These are phyloP conservation scores for Plasmodium yoelii DNA, from an alignment of 169 alveolate genomes.

Conservation along the genomic window DNA sequence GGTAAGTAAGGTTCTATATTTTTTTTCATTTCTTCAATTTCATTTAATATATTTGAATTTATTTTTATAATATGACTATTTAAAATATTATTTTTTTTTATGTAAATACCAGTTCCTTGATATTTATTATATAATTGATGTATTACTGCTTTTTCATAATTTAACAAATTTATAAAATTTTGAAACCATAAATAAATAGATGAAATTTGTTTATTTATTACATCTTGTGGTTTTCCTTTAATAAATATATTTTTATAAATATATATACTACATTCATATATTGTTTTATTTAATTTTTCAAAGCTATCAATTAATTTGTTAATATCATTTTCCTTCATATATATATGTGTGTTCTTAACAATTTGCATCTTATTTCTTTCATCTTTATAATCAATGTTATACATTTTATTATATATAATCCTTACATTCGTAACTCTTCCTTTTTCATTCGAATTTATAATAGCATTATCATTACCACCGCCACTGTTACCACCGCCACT, in stretches of 20 bases:
- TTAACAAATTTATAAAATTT: conserved; percentile 11
- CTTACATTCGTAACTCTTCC: not conserved
- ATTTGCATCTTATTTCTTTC: not conserved
- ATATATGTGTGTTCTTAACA: conserved; percentile 10
- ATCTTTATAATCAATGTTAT: not conserved
- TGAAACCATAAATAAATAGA: conserved; percentile 31
- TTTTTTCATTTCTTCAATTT: conserved; percentile 7
- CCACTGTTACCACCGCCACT: no score
- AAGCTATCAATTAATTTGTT: conserved; percentile 24
- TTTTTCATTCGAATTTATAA: not conserved
- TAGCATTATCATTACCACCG: not conserved
- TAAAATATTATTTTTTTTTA: conserved; percentile 26
- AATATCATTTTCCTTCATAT: conserved; percentile 51
- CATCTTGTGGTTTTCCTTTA: not conserved
- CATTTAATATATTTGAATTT: conserved; percentile 7
- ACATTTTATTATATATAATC: not conserved
- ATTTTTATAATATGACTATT: conserved; percentile 12
- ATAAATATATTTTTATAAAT: conserved; percentile 22
- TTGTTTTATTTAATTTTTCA: conserved; percentile 22
- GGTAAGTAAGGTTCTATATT: conserved; percentile 4
- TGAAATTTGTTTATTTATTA: not conserved
- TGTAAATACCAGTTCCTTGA: conserved; percentile 31
- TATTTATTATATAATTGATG: conserved; percentile 48
- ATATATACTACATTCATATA: conserved; percentile 26
- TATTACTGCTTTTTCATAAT: conserved; percentile 19